Evolutionary conservation across 2,329 filamentous ascomycete species (phyloP), one percentile per base, ranked within the genome.

Genomic region (Nothopassalora personata): DNA sequence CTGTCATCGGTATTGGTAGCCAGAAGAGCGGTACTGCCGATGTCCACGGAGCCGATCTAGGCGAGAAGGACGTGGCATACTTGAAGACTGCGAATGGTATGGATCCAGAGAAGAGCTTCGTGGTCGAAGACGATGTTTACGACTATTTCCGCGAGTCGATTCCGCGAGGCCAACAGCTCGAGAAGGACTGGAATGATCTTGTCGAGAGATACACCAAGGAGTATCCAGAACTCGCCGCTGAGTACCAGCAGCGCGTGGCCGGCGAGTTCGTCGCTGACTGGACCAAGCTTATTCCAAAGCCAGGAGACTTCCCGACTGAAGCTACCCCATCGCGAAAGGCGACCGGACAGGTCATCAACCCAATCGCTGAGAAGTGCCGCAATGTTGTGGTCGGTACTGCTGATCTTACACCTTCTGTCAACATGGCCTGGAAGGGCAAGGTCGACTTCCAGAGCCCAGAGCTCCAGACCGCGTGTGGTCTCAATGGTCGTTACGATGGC

Each of bases 11-110:
- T 1, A 66, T 83, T 0, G 80, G 80, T 15, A 83, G 76, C 63
- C 72, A 72, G 3, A 74, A 76, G 5, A 78, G 78, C 0, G 80
- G 80, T 5, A 71, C 81, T 13, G 82, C 83, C 3, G 77, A 78
- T 19, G 80, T 83, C 0, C 84, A 86, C 61, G 83, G 83, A 23
- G 83, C 79, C 10, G 81, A 83, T 1, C 82, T 83, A 45, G 83
- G 82, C 5, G 70, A 74, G 1, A 76, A 80, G 1, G 81, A 83
- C 54, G 79, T 86, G 1, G 78, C 75, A 0, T 73, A 78, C n/a
- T 79, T 84, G 70, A 86, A 86, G 75, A 75, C 70, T 46, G 69
- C 70, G 3, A 76, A 77, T 47, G 79, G 79, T 4, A 77, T 83
- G 64, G 73, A 84, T 60, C 76, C 80, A 8, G 62, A 66, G n/a